A percentile compares a stretch with the other conserved stretches of the same genome.
Evolutionary conservation across 441 rosid genomes (phyloP).

Genomic region (Populus hybrid): DNA sequence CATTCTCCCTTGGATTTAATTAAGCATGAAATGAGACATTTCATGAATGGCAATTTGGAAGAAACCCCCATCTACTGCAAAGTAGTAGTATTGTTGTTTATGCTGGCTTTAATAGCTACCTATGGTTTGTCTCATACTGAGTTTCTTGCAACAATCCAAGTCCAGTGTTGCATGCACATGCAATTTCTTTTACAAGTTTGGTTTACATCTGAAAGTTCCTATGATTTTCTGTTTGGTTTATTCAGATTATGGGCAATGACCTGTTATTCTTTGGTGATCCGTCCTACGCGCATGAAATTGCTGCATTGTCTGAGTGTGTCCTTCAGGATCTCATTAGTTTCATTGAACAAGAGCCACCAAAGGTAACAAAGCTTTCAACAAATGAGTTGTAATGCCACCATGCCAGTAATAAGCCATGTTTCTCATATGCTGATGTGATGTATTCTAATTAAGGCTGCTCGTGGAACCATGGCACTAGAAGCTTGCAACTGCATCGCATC

Average conservation of each 20-base stretch:
- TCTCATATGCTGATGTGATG: conserved; percentile 17
- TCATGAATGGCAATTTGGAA: background rate
- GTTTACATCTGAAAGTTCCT: background rate
- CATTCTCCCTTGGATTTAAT: background rate
- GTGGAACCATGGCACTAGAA: conserved; percentile 83
- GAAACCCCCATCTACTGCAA: background rate
- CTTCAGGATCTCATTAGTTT: conserved; percentile 46
- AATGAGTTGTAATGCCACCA: background rate
- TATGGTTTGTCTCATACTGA: background rate
- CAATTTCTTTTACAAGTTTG: background rate
- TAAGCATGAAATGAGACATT: background rate
- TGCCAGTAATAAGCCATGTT: background rate
- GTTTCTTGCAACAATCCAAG: background rate
- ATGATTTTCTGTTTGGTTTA: conserved; percentile 7
- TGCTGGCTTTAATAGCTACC: background rate
- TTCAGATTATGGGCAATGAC: conserved; percentile 65
- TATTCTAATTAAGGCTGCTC: conserved; percentile 43
- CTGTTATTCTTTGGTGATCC: conserved; percentile 59
- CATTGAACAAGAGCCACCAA: conserved; percentile 63
- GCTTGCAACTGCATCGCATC: conserved; percentile 80
- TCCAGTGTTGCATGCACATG: background rate
- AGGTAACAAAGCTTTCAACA: conserved; percentile 34
- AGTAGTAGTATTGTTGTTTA: background rate
- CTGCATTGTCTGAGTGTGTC: conserved; percentile 36
- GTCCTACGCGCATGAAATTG: conserved; percentile 55